Evolutionary conservation across 805 yeast genomes (phyloP).

Genomic region (Zygotorulaspora danielsina): DNA sequence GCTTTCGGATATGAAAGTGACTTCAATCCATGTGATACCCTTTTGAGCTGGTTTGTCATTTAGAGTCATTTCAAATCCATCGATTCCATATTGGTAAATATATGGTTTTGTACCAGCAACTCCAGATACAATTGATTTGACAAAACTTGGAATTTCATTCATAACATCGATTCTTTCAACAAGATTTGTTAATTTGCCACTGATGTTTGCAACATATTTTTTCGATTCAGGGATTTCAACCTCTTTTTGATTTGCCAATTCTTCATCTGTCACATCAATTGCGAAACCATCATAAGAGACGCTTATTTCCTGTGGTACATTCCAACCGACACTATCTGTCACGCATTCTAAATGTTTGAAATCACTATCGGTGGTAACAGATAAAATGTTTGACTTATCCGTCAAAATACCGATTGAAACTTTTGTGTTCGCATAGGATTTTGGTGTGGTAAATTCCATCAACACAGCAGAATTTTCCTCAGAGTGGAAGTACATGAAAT

Average conservation of each 20-base stretch:
- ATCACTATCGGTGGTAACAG: conserved; percentile 63
- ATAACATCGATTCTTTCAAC: conserved; percentile 94
- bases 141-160: conserved; percentile 94
- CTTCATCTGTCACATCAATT: conserved; percentile 43
- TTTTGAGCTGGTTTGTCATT: conserved; percentile 19
- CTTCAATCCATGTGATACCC: conserved; percentile 35
- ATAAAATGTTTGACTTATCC: conserved; percentile 55
- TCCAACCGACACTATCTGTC: conserved; percentile 87
- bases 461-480: conserved; percentile 66
- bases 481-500: conserved; percentile 85
- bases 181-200: conserved; percentile 56
- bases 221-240: conserved; percentile 27
- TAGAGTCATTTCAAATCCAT: conserved; percentile 31
- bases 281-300: conserved; percentile 53
- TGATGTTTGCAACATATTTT: conserved; percentile 44
- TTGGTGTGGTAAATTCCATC: conserved; percentile 96
- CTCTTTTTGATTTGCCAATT: conserved; percentile 31
- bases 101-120: conserved; percentile 96
- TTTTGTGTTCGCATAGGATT: conserved; percentile 74
- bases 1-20: conserved; percentile 34
- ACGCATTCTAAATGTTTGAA: conserved; percentile 53
- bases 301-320: conserved; percentile 65
- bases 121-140: conserved; percentile 87
- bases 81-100: conserved; percentile 85
- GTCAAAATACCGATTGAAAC: conserved; percentile 77